Base-by-base conservation (phyloP, 768 basidiomycete species). In the Tricholoma bakamatsutake region DNA sequence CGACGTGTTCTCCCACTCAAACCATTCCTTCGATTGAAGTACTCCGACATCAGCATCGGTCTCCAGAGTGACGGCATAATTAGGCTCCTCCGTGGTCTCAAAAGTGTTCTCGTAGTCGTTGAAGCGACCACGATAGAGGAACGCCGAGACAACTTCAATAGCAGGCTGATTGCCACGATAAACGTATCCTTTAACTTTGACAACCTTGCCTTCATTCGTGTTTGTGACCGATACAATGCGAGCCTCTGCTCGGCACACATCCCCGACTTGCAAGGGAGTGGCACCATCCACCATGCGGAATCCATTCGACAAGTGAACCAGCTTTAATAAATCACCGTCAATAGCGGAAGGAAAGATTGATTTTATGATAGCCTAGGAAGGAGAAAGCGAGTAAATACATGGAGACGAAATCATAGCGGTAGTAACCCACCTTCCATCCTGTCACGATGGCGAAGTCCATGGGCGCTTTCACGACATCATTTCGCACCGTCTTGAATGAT, bases 391-490 rank as follows among this genome's bases (percentile, higher is more conserved):
- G 21, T 24, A 24, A 24, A 24, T 43, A 33, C 40, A 61, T 52
- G 28, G 62, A 33, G 54, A 17, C 47, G 39, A 28, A 53, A 24
- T 12, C 40, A 54, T 54, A 27, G 28, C 42, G 27, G 21, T 51
- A 28, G 21, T 51, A 3, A 72, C 87, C 57, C 67, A 93, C 94
- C 87, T 96, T 86, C 97, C 97, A 99, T 46, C 96, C 95, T 39
- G 94, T 87, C 50, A 98, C 96, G 65, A 99, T 99, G 24, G 95
- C 93, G 64, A 97, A 98, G 73, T 98, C 96, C 92, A 99, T 96
- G 0, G 97, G 97, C 1, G 96, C 93, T 64, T 89, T 83, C 43
- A 93, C 82, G 33, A 78, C 77, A 21, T 78, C 76, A 48, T 78
- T 85, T 55, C 93, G 80, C 3, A 78, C 82, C 11, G 80, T 76